Evolutionary conservation across 805 yeast species (phyloP).

Genomic region (Metschnikowia corniflorae): DNA sequence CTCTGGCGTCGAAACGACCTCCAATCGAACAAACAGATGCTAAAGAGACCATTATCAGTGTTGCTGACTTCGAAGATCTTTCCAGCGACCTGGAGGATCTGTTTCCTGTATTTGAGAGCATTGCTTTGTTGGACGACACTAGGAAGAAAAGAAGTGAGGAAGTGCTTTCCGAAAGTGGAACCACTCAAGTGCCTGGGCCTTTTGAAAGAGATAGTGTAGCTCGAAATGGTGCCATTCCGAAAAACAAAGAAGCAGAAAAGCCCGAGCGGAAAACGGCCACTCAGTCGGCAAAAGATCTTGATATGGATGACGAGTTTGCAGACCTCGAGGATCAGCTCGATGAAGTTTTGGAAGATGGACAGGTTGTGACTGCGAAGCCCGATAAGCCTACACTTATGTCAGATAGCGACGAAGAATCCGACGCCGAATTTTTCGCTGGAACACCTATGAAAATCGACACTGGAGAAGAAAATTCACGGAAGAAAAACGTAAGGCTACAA

Average conservation of each 20-base stretch:
- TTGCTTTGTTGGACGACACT: neutral
- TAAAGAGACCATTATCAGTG: conserved; percentile 25
- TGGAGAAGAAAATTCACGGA: conserved; percentile 19
- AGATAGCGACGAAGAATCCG: conserved; percentile 27
- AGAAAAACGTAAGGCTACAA: conserved; percentile 5
- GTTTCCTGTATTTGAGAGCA: conserved; percentile 3
- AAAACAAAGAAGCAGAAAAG: neutral
- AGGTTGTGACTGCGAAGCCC: conserved; percentile 16
- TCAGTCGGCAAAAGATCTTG: too few species aligned
- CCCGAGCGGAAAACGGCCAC: neutral
- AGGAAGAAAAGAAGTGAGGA: neutral
- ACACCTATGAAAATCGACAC: conserved; percentile 25
- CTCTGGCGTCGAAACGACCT: conserved; percentile 19
- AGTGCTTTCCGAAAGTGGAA: neutral
- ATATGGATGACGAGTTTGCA: conserved; percentile 38
- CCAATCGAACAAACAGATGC: conserved; percentile 12
- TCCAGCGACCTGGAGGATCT: conserved; percentile 15
- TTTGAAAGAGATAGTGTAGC: too few species aligned
- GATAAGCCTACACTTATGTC: conserved; percentile 4
- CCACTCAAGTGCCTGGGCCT: too few species aligned
- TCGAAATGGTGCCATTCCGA: neutral
- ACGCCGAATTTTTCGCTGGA: conserved; percentile 21
- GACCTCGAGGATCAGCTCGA: conserved; percentile 42
- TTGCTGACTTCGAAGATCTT: conserved; percentile 38
- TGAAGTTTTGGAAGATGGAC: conserved; percentile 33